Conservation (phyloP, 768 basidiomycete genomes). For the Exidia glandulosa region DNA sequence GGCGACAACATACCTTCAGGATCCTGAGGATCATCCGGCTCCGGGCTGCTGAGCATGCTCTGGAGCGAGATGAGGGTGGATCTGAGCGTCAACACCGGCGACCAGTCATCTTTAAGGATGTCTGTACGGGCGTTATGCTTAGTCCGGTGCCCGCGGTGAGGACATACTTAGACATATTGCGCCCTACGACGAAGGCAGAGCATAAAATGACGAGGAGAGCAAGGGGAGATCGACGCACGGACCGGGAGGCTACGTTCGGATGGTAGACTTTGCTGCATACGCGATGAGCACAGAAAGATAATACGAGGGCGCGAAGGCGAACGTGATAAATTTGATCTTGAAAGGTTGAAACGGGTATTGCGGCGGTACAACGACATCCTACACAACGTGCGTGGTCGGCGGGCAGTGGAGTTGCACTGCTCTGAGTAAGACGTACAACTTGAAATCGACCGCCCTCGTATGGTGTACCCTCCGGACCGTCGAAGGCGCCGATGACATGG, state of each 20-base stretch:
- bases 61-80: conserved; percentile 93
- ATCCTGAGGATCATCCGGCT: conserved; percentile 94
- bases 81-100: conserved; percentile 89
- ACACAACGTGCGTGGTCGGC: not conserved
- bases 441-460: conserved; percentile 88
- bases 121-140: conserved; percentile 4
- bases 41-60: conserved; percentile 83
- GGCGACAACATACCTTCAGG: conserved; percentile 56
- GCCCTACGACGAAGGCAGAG: conserved; percentile 26
- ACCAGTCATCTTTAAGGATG: conserved; percentile 73
- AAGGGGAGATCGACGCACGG: conserved; percentile 14
- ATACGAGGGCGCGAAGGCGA: conserved; percentile 8
- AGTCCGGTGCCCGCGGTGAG: not conserved
- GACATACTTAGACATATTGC: conserved; percentile 85
- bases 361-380: conserved; percentile 94
- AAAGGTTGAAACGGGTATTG: conserved; percentile 88
- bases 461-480: conserved; percentile 85
- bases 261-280: conserved; percentile 66
- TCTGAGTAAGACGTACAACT: conserved; percentile 70
- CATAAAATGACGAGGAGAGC: not conserved
- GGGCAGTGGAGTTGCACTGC: not conserved
- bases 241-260: conserved; percentile 89
- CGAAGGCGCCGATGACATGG: conserved; percentile 85
- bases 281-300: not conserved
- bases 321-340: conserved; percentile 96